Evolutionary conservation across 1,139 yeast species (phyloP), one percentile per base, ranked within the genome.

Genomic region (Blastobotrys indianensis): DNA sequence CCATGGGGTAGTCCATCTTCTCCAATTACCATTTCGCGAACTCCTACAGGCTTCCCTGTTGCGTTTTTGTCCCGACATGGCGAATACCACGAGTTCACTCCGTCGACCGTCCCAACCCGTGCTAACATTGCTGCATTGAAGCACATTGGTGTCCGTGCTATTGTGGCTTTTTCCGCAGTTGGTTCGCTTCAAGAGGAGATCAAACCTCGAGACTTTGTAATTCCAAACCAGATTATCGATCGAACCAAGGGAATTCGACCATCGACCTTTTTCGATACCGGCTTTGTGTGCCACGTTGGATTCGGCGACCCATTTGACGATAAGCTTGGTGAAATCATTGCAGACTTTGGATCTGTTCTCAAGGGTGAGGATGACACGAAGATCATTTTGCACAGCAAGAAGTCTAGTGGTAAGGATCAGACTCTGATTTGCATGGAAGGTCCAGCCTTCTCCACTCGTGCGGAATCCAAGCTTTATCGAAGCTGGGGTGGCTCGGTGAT

Each of bases 1-100:
- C 99, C 99, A 20, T 92, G 98, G 97, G 99, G 98, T 6, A 76
- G 75, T 57, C 96, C 99, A 17, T 88, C 97, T 4, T 84, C 95
- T 11, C 90, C 97, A 44, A 85, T 92, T 61, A 90, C 97, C 45
- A 81, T 92, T 53, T 83, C 95, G 28, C 79, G 75, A 54, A 85
- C 94, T 38, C 68, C 69, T 1, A 64, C 73, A 43, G 95, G 95
- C 0, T 82, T 86, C 66, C 87, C 88, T 39, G 85, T 92, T 47
- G 98, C 98, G 1, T 92, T 92, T 60, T 74, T 92, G 57, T 94
- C 97, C 13, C 81, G 99, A 67, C 99, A 92, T 62, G 99, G 99
- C 35, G 71, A 74, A 37, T 82, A 85, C 63, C 98, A 92, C 65
- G 92, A 88, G 65, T 77, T 78, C 60, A 75, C 92, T 51, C 98